Evolutionary conservation across 805 yeast species (phyloP).

Genomic region (Pachysolen tannophilus): DNA sequence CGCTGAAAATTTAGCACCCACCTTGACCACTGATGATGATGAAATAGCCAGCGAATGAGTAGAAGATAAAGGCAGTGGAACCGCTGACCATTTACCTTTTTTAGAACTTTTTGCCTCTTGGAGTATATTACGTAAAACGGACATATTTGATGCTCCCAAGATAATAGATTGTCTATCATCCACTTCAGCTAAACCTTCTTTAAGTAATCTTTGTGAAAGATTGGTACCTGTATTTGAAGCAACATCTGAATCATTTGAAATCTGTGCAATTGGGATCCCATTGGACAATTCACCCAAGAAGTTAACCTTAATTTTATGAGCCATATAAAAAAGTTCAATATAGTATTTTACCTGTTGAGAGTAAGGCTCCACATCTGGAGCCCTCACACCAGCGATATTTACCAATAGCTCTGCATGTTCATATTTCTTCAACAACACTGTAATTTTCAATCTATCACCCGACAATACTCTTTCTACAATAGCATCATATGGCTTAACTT

Average conservation of each 20-base stretch:
- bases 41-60: slow-evolving; percentile 15
- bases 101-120: slow-evolving; percentile 48
- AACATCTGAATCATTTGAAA: slow-evolving; percentile 21
- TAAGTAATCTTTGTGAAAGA: slow-evolving; percentile 59
- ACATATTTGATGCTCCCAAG: slow-evolving; percentile 61
- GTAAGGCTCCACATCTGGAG: slow-evolving; percentile 53
- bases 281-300: slow-evolving; percentile 53
- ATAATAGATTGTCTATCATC: slow-evolving; percentile 73
- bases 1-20: slow-evolving; percentile 47
- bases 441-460: slow-evolving; percentile 70
- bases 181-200: slow-evolving; percentile 65
- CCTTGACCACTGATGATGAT: slow-evolving; percentile 20
- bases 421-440: slow-evolving; percentile 40
- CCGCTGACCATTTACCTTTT: slow-evolving; percentile 48
- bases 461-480: slow-evolving; percentile 69
- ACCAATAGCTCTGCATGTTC: slow-evolving; percentile 53
- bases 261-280: slow-evolving; percentile 52
- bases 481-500: slow-evolving; percentile 36
- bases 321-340: slow-evolving; percentile 56
- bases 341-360: slow-evolving; percentile 61
- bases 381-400: slow-evolving; percentile 63
- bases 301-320: slow-evolving; percentile 47
- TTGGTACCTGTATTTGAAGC: slow-evolving; percentile 83
- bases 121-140: slow-evolving; percentile 55
- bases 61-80: slow-evolving; percentile 15